Evolutionary conservation across 352 stramenopile species (phyloP).

Genomic region (Globisporangium polare): DNA sequence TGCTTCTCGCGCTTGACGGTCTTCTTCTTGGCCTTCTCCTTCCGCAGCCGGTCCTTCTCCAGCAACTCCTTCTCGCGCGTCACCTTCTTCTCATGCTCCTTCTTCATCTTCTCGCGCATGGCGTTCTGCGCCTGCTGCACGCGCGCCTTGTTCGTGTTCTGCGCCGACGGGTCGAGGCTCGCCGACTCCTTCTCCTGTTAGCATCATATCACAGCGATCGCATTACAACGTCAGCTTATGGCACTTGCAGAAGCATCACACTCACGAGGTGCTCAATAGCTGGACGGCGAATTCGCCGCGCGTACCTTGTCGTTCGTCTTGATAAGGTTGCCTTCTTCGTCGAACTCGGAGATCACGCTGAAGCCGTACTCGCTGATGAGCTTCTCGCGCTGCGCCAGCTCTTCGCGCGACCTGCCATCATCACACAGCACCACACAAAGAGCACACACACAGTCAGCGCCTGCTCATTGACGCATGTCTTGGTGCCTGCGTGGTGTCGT

Average conservation of each 20-base stretch:
- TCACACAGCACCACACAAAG: neutral
- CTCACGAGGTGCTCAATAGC: no score
- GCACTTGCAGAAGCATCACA: neutral
- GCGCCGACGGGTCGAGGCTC: conserved; percentile 18
- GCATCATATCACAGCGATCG: neutral
- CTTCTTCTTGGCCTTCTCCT: conserved; percentile 53
- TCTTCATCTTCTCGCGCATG: conserved; percentile 54
- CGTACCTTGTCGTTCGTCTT: conserved; percentile 64
- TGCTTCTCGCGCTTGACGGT: conserved; percentile 65
- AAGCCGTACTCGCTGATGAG: conserved; percentile 81
- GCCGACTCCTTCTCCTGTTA: conserved; percentile 33
- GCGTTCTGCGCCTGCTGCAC: conserved; percentile 33
- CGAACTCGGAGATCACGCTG: conserved; percentile 73
- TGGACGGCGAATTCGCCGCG: neutral
- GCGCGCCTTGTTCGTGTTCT: conserved; percentile 44
- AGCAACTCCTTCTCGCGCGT: conserved; percentile 51
- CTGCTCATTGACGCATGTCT: no score
- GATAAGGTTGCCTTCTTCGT: conserved; percentile 81
- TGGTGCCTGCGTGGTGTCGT: neutral
- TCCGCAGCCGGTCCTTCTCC: conserved; percentile 39
- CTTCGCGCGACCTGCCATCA: conserved; percentile 38
- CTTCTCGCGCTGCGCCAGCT: conserved; percentile 67
- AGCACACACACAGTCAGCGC: neutral
- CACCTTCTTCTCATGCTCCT: conserved; percentile 54
- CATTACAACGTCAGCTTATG: neutral